phyloP scores from a whole-genome alignment of 2,329 filamentous ascomycete species.

The Fusarium redolens region DNA sequence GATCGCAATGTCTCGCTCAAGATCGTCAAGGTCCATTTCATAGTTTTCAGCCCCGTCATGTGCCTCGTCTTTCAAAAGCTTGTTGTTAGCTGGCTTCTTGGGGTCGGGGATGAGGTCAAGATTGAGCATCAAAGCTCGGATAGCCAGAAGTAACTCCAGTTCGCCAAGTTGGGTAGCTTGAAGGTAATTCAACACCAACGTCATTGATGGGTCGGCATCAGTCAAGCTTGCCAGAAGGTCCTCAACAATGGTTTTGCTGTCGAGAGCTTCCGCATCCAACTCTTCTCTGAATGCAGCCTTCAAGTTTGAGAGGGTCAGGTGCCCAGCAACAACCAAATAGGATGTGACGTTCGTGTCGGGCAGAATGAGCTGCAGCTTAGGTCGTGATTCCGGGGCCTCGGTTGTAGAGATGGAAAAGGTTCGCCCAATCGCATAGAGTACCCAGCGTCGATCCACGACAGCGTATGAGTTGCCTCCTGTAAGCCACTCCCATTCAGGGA shows the following conservation, averaged over 20 bases:
- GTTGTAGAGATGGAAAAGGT: conserved; percentile 65
- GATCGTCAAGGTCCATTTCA: conserved; percentile 67
- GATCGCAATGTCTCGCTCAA: conserved; percentile 73
- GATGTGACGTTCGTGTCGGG: conserved; percentile 66
- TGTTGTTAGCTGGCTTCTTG: conserved; percentile 47
- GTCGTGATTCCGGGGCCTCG: conserved; percentile 54
- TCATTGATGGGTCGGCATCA: conserved; percentile 75
- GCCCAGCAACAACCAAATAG: conserved; percentile 70
- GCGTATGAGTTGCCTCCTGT: conserved; percentile 59
- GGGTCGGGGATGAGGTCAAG: conserved; percentile 68
- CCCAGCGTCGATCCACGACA: conserved; percentile 72
- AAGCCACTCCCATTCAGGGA: conserved; percentile 64
- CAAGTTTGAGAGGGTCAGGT: conserved; percentile 69
- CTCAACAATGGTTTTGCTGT: conserved; percentile 63
- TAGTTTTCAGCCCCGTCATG: conserved; percentile 50
- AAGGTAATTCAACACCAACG: conserved; percentile 73
- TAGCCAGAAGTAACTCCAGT: conserved; percentile 73
- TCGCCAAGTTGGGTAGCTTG: conserved; percentile 73
- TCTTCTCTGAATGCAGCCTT: conserved; percentile 67
- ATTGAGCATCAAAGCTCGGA: conserved; percentile 75
- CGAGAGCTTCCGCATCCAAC: conserved; percentile 56
- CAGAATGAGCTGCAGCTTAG: conserved; percentile 51
- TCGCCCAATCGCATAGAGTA: conserved; percentile 71
- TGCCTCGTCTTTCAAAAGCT: conserved; percentile 48
- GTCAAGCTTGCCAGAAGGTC: conserved; percentile 72